These are phyloP conservation scores for Sporothrix curviconia DNA, from an alignment of 2,329 filamentous ascomycete species.

Conservation along the genomic window DNA sequence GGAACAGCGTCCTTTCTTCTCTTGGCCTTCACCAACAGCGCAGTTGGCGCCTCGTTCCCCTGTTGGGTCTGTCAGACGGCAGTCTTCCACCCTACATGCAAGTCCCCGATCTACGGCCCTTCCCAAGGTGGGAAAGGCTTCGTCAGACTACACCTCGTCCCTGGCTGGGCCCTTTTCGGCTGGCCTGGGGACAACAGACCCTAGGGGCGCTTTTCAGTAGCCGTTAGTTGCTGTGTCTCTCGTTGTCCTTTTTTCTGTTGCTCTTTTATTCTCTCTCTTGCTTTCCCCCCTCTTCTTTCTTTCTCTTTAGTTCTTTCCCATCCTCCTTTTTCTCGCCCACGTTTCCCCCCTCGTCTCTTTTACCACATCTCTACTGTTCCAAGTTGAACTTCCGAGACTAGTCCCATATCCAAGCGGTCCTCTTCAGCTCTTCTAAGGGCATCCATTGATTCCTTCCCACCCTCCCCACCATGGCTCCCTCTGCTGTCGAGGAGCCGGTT, in stretches of 20 bases:
- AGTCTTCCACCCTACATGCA: neutral
- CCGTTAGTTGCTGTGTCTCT: constrained; percentile 1
- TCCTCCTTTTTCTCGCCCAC: neutral
- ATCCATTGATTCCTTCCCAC: neutral
- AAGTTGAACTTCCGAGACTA: constrained; percentile 3
- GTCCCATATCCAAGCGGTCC: neutral
- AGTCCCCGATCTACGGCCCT: neutral
- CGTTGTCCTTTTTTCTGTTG: too few relatives aligned
- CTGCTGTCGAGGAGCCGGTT: constrained; percentile 21
- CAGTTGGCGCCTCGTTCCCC: neutral
- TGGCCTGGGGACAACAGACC: neutral
- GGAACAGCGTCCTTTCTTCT: neutral
- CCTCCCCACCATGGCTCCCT: constrained; percentile 23
- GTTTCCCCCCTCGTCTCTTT: neutral
- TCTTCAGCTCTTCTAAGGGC: neutral
- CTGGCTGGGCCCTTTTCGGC: neutral
- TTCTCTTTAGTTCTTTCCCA: neutral
- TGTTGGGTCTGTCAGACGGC: neutral
- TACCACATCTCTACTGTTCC: neutral
- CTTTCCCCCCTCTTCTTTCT: neutral
- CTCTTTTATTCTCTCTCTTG: neutral
- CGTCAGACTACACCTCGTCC: neutral
- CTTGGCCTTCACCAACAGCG: too few relatives aligned
- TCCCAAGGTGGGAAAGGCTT: neutral
- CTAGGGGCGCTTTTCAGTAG: neutral